A percentile compares a stretch with the other conserved stretches of the same genome.
Evolutionary conservation across 169 alveolate genomes (phyloP).

Genomic region (Plasmodium berghei): DNA sequence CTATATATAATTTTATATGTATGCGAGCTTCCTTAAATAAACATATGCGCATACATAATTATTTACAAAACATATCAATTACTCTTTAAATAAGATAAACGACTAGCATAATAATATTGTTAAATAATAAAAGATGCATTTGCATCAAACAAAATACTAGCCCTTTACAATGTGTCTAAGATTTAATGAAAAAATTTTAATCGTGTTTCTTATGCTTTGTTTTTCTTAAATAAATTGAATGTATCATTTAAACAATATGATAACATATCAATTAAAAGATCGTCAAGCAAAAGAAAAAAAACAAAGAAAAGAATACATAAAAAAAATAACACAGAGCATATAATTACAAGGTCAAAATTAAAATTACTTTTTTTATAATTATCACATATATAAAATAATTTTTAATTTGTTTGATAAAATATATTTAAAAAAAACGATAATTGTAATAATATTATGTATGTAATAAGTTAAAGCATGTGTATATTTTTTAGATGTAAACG

Average conservation of each 20-base stretch:
- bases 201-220: conserved; percentile 15
- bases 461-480: conserved; percentile 33
- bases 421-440: not conserved
- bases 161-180: conserved; percentile 71
- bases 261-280: conserved; percentile 25
- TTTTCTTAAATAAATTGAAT: conserved; percentile 27
- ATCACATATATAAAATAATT: conserved; percentile 12
- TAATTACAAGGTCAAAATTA: conserved; percentile 44
- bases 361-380: conserved; percentile 2
- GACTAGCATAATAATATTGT: conserved; percentile 9
- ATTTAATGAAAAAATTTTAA: conserved; percentile 34
- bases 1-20: conserved; percentile 15
- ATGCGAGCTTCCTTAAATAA: conserved; percentile 16
- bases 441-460: conserved; percentile 1
- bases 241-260: conserved; percentile 21
- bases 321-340: conserved; percentile 26
- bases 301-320: conserved; percentile 7
- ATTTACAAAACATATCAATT: conserved; percentile 22
- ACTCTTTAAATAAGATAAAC: conserved; percentile 35
- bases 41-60: conserved; percentile 23
- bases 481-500: conserved; percentile 58
- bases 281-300: conserved; percentile 47
- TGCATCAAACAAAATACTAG: conserved; percentile 51
- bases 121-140: conserved; percentile 40
- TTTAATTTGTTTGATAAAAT: conserved; percentile 12